Base-by-base conservation (phyloP, 805 yeast genomes). In the Lipomyces kockii region DNA sequence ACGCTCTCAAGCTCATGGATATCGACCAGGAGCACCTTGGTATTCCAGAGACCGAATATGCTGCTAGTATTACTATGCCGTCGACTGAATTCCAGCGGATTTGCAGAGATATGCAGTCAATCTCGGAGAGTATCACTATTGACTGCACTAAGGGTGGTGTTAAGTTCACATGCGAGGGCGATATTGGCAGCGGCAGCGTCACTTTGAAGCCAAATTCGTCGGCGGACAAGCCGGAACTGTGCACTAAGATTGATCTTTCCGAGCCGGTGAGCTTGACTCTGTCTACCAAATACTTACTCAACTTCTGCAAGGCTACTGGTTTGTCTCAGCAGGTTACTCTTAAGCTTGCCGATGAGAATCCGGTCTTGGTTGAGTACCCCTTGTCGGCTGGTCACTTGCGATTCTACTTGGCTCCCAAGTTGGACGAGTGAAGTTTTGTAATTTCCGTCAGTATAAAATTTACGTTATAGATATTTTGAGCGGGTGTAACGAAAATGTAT, bases 381-480 rank as follows among this genome's bases (percentile, higher is more conserved):
- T 83, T 95, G 77, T 88, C 92, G 70, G 90, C 94, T 79, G 99
- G 99, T 63, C 91, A 91, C 80, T 83, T 95, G 79, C 89, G 97
- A 79, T 95, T 90, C 86, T 95, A 91, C 86, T 85, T 95, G 79
- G 99, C 99, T 74, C 99, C 99, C 68, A 94, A 95, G 85, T 92
- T 95, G 78, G 97, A 90, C 72, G 98, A 93, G 61, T 66, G 62
- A 43, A 22, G 49, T 3, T 8, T 4, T 8, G 2, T 5, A 8
- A 43, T 17, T 43, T 43, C 9, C 43, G 43, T 2, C 43, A 37
- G 14, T 17, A 43, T n/a, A 52, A 25, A 52, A 52, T 8, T n/a
- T 22, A 52, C 20, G 49, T 5, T 5, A 43, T 7, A 43, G 49
- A 43, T 17, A 43, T 5, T 37, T 37, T 43, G 8, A 25, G 49